These are phyloP conservation scores for Mallotus japonicus DNA, from an alignment of 441 rosid species.

Conservation along the genomic window DNA sequence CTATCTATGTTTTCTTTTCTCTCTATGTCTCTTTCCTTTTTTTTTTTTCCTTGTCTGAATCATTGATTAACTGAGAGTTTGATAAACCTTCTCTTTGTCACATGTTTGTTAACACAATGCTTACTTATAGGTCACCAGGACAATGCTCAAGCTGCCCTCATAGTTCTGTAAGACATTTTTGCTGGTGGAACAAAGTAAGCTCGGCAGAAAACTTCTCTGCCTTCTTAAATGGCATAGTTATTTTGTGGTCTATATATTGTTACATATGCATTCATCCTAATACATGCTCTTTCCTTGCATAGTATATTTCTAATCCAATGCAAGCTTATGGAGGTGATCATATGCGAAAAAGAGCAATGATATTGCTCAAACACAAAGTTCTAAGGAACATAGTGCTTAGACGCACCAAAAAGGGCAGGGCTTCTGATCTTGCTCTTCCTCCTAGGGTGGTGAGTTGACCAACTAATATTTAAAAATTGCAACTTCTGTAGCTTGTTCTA, in stretches of 20 bases:
- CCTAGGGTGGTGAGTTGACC: constrained; percentile 71
- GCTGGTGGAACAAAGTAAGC: constrained; percentile 99
- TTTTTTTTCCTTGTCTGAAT: neutral
- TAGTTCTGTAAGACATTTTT: constrained; percentile 83
- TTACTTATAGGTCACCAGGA: constrained; percentile 46
- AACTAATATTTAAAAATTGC: constrained; percentile 5
- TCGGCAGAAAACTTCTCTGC: constrained; percentile 8
- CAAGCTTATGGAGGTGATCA: constrained; percentile 42
- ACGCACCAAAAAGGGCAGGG: constrained; percentile 92
- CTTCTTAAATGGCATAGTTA: constrained; percentile 1
- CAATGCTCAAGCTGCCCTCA: constrained; percentile 74
- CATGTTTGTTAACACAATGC: neutral
- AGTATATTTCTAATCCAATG: constrained; percentile 84
- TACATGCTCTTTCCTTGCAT: constrained; percentile 15
- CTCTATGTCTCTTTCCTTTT: neutral
- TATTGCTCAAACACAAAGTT: constrained; percentile 79
- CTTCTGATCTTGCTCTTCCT: constrained; percentile 99
- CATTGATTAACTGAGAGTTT: constrained; percentile 11
- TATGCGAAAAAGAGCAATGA: constrained; percentile 73
- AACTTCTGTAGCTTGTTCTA: constrained; percentile 13
- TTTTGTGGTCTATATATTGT: constrained; percentile 8
- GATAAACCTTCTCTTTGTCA: constrained; percentile 6
- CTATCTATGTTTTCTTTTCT: neutral
- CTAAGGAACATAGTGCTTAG: constrained; percentile 67
- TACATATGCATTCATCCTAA: constrained; percentile 4